These are phyloP conservation scores for Canavalia gladiata DNA, from an alignment of 306 rosid genomes.

Conservation along the genomic window DNA sequence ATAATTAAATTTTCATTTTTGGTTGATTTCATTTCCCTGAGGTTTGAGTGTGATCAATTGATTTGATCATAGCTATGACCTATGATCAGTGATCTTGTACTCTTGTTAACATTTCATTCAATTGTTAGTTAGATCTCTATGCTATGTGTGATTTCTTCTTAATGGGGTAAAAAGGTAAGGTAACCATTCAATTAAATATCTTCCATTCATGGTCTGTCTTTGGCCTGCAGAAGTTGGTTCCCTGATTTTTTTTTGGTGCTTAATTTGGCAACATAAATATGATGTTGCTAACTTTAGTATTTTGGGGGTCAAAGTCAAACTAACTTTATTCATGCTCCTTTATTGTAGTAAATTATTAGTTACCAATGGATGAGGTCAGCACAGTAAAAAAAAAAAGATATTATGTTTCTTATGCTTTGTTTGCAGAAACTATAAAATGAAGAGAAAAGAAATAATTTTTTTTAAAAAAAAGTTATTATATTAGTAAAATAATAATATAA, in stretches of 20 bases:
- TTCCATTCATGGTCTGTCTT: not conserved
- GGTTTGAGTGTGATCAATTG: not conserved
- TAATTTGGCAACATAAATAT: not conserved
- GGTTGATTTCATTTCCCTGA: not conserved
- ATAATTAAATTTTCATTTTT: not conserved
- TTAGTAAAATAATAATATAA: no score
- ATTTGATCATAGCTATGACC: not conserved
- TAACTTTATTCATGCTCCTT: constrained; percentile 1
- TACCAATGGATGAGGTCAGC: not conserved
- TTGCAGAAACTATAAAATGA: no score
- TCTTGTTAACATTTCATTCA: not conserved
- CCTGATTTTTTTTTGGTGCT: not conserved
- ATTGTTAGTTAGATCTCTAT: not conserved
- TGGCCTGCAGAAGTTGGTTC: not conserved
- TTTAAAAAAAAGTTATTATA: no score
- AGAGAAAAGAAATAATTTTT: no score
- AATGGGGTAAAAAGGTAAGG: not conserved
- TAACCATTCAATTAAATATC: not conserved
- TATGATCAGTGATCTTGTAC: not conserved
- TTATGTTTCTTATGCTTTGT: no score
- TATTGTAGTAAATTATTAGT: not conserved
- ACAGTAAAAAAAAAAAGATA: no score
- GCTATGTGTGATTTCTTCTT: not conserved
- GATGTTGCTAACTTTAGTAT: not conserved
- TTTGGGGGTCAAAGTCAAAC: not conserved